Percentiles rank a stretch among this genome's conserved stretches.
Conservation (phyloP, 1,139 yeast genomes). For the Spencermartinsiella ligniputridi region DNA sequence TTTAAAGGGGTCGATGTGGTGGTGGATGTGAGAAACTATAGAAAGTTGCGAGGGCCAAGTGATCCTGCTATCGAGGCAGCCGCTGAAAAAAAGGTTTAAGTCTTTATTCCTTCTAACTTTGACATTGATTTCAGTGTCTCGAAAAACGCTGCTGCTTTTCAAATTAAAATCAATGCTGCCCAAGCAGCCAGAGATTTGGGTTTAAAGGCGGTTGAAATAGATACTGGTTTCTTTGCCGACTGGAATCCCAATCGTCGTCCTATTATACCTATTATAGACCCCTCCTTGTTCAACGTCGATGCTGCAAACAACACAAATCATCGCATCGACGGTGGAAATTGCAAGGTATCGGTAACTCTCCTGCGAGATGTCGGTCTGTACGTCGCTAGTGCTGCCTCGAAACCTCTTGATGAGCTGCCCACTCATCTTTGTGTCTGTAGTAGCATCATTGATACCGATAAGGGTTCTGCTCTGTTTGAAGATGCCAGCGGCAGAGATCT, state of each 20-base stretch:
- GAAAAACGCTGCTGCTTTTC: slow-evolving; percentile 38
- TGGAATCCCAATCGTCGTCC: slow-evolving; percentile 17
- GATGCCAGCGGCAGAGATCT: slow-evolving; percentile 39
- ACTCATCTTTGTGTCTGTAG: slow-evolving; percentile 45
- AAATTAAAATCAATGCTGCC: slow-evolving; percentile 40
- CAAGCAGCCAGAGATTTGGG: slow-evolving; percentile 42
- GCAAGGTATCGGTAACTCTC: slow-evolving; percentile 36
- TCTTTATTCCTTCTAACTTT: slow-evolving; percentile 61
- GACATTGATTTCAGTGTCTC: slow-evolving; percentile 43
- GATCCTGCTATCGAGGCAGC: slow-evolving; percentile 33
- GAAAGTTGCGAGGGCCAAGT: slow-evolving; percentile 8
- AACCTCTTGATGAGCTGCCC: slow-evolving; percentile 41
- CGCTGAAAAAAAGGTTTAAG: slow-evolving; percentile 41
- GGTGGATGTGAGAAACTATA: slow-evolving; percentile 35
- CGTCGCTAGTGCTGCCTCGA: slow-evolving; percentile 42
- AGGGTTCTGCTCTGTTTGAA: slow-evolving; percentile 42
- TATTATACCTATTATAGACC: slow-evolving; percentile 4
- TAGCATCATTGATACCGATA: slow-evolving; percentile 38
- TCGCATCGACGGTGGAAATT: slow-evolving; percentile 41
- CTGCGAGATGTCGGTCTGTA: slow-evolving; percentile 47
- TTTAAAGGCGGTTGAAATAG: slow-evolving; percentile 48
- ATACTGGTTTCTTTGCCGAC: slow-evolving; percentile 40
- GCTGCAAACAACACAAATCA: slow-evolving; percentile 27
- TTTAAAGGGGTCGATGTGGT: slow-evolving; percentile 47
- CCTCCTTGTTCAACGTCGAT: slow-evolving; percentile 9